These are phyloP conservation scores for Chaetomiaceae sp. DNA, from an alignment of 2,329 filamentous ascomycete genomes.

Conservation along the genomic window DNA sequence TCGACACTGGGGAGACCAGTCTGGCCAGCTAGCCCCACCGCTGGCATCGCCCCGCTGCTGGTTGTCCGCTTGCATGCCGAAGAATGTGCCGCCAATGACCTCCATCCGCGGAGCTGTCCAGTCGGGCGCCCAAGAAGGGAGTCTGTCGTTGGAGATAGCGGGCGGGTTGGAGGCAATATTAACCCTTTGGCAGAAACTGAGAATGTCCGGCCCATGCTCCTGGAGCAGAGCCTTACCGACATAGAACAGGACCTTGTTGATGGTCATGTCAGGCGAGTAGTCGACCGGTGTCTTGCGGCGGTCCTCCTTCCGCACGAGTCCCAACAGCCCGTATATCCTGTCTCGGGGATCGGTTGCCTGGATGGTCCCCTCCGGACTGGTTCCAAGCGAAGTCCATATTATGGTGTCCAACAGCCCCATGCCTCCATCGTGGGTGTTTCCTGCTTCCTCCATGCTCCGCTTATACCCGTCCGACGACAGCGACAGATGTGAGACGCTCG, in stretches of 20 bases:
- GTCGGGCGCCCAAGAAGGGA: constrained; percentile 7
- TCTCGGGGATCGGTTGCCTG: constrained; percentile 1
- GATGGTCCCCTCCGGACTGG: background rate
- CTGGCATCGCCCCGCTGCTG: background rate
- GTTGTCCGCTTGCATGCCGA: background rate
- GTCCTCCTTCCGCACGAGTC: background rate
- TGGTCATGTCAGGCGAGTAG: constrained; percentile 1
- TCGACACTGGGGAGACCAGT: constrained; percentile 1
- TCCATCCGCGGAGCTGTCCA: constrained; percentile 4
- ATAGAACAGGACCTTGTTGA: constrained; percentile 4
- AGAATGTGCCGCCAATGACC: background rate
- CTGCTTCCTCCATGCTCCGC: background rate
- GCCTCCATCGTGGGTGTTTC: background rate
- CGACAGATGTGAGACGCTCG: constrained; percentile 1
- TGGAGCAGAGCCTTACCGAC: constrained; percentile 1
- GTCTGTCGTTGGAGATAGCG: background rate
- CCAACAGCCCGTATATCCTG: constrained; percentile 6
- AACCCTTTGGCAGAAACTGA: constrained; percentile 2
- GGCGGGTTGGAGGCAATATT: too few relatives aligned
- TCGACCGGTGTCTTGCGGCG: constrained; percentile 5
- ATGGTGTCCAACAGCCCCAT: constrained; percentile 1
- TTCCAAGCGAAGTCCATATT: constrained; percentile 1
- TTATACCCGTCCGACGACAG: constrained; percentile 1
- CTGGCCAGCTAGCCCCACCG: background rate
- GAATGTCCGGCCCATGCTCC: constrained; percentile 4